These are phyloP conservation scores for Fimicolochytrium jonesii DNA, from an alignment of 192 early-diverging fungal species.

Conservation along the genomic window DNA sequence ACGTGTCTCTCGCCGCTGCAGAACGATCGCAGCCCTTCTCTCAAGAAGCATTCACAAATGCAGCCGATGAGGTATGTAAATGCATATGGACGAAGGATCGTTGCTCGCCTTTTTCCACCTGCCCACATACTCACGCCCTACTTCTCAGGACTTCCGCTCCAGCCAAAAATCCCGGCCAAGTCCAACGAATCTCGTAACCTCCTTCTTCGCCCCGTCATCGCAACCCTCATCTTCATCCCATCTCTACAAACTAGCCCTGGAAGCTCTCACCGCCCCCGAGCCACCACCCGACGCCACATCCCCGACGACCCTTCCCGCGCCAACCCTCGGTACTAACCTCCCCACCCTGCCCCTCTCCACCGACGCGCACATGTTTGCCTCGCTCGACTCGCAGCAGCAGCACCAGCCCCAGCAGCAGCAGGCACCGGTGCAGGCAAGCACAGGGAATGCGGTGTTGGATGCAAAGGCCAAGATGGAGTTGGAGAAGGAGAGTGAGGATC, in stretches of 20 bases:
- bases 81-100: neutral
- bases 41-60: neutral
- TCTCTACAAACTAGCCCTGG: neutral
- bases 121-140: neutral
- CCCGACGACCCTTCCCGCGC: neutral
- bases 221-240: neutral
- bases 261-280: neutral
- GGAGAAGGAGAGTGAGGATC: neutral
- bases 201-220: neutral
- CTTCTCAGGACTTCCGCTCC: neutral
- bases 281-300: neutral
- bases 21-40: conserved; percentile 13
- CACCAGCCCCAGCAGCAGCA: neutral
- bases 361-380: neutral
- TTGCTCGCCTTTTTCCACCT: neutral
- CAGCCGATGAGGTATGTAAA: conserved; percentile 8
- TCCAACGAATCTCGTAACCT: neutral
- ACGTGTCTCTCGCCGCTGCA: neutral
- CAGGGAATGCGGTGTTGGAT: no score
- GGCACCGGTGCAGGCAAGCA: neutral
- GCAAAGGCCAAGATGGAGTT: neutral
- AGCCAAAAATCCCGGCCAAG: neutral
- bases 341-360: neutral
- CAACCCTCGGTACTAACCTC: neutral
- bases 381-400: neutral